A percentile compares a stretch with the other conserved stretches of the same genome.
Evolutionary conservation across 2,329 filamentous ascomycete genomes (phyloP).

Genomic region (Calonectria crousiana): DNA sequence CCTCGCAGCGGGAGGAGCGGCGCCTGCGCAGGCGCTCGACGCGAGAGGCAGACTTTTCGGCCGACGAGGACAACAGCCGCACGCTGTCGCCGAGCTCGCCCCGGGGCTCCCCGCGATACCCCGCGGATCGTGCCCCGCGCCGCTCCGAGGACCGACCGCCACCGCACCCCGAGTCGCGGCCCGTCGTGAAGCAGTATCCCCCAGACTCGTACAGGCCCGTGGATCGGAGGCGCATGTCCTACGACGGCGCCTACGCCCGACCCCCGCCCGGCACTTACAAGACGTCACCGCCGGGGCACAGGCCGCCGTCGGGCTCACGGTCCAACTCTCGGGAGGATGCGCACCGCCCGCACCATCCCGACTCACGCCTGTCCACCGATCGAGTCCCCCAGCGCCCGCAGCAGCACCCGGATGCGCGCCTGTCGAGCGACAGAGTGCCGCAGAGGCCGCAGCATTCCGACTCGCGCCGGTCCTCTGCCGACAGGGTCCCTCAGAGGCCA

Average conservation of each 20-base stretch:
- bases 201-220: constrained; percentile 31
- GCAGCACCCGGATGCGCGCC: neutral
- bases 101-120: constrained; percentile 21
- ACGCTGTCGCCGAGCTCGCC: constrained; percentile 31
- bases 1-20: constrained; percentile 9
- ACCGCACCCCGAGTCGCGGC: constrained; percentile 16
- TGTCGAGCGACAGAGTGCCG: neutral
- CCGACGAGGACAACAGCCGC: constrained; percentile 37
- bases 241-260: constrained; percentile 31
- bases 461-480: neutral
- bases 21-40: constrained; percentile 30
- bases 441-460: neutral
- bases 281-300: constrained; percentile 27
- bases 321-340: constrained; percentile 29
- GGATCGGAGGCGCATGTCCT: constrained; percentile 28
- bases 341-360: neutral
- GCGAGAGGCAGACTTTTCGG: constrained; percentile 39
- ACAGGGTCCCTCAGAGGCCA: neutral
- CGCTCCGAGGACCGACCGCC: constrained; percentile 15
- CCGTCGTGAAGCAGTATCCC: constrained; percentile 29
- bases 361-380: neutral
- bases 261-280: constrained; percentile 1
- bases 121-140: constrained; percentile 15
- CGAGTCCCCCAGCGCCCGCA: neutral
- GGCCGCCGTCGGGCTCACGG: constrained; percentile 26